Percentiles rank a stretch among this genome's conserved stretches.
Evolutionary conservation across 108 stramenopile species (phyloP).

Genomic region (Skeletonema grethae): DNA sequence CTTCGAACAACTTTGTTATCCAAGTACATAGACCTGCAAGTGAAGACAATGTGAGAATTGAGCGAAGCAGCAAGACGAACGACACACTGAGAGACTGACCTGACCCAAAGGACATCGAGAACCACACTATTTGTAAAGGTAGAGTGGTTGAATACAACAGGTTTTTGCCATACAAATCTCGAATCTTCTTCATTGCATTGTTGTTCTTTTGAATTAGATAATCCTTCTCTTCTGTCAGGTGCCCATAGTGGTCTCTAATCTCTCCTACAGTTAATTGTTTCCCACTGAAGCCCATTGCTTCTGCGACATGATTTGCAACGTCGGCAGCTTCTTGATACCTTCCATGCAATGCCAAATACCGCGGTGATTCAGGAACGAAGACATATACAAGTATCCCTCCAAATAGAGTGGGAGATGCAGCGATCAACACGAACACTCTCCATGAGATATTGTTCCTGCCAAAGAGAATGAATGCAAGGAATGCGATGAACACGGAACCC

Average conservation of each 20-base stretch:
- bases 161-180: constrained; percentile 13
- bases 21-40: constrained; percentile 17
- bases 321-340: constrained; percentile 9
- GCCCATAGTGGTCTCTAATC: background rate
- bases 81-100: background rate
- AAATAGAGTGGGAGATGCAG: constrained; percentile 13
- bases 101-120: constrained; percentile 10
- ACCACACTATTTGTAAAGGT: constrained; percentile 8
- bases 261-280: background rate
- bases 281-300: constrained; percentile 6
- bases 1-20: constrained; percentile 19
- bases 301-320: constrained; percentile 5
- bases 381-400: constrained; percentile 6
- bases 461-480: constrained; percentile 4
- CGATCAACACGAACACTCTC: constrained; percentile 11
- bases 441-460: background rate
- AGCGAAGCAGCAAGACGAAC: background rate
- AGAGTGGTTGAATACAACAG: background rate
- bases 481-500: constrained; percentile 10
- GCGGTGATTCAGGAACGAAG: constrained; percentile 10
- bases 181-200: constrained; percentile 6
- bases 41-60: background rate
- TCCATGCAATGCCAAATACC: constrained; percentile 18
- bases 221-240: background rate
- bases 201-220: background rate